phyloP scores from a whole-genome alignment of 192 early-diverging fungal species.

The Backusella tarrabulga region DNA sequence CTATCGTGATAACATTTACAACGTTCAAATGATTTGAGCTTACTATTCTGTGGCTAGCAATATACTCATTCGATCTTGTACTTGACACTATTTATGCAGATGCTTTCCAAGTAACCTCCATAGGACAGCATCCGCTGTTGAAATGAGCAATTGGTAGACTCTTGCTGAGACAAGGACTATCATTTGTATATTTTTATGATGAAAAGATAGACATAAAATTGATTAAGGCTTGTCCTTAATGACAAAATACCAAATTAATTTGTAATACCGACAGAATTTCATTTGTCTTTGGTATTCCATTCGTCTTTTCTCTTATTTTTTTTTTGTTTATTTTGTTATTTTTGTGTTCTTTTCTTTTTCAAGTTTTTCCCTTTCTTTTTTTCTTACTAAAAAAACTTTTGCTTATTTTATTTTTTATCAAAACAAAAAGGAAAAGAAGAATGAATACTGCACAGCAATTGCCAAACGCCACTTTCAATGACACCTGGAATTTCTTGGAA shows the following conservation, averaged over 20 bases:
- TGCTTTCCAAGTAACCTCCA: not conserved
- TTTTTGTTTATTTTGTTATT: not conserved
- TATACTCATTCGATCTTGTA: not conserved
- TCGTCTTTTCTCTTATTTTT: not conserved
- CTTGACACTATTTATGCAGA: not conserved
- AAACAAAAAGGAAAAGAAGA: not conserved
- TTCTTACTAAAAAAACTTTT: not conserved
- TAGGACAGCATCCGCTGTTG: too few species aligned
- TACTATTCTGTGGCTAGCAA: not conserved
- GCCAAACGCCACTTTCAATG: constrained; percentile 47
- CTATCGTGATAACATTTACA: too few species aligned
- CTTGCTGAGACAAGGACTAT: too few species aligned
- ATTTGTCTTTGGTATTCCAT: not conserved
- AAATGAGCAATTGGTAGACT: too few species aligned
- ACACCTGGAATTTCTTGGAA: constrained; percentile 76
- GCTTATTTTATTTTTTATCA: not conserved
- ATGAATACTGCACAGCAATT: constrained; percentile 40
- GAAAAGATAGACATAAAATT: too few species aligned
- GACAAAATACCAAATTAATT: not conserved
- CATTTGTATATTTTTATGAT: too few species aligned
- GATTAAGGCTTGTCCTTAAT: too few species aligned
- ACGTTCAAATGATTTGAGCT: not conserved
- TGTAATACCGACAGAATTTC: not conserved
- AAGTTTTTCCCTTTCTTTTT: not conserved
- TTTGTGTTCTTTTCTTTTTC: not conserved